Base-by-base conservation (phyloP, 2,329 filamentous ascomycete genomes). In the Claviceps arundinis region DNA sequence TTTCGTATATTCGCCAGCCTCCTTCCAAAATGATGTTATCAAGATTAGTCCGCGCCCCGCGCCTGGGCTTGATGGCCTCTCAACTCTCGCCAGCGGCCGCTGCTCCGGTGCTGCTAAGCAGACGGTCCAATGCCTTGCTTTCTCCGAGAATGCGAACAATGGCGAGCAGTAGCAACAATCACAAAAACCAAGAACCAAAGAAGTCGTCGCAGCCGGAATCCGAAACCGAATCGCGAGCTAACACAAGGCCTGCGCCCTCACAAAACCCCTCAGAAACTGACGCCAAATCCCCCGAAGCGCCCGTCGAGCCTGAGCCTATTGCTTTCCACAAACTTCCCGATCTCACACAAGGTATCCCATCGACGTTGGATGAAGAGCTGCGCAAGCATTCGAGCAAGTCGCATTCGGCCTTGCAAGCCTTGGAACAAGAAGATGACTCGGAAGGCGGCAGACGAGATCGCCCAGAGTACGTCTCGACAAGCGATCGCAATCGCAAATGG, bases 301-400 rank as follows among this genome's bases (percentile, higher is more conserved):
- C 59, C 37, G 63, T 63, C 47, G 68, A 72, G 50, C 60, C 63
- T 49, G 68, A 71, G 50, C 60, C 70, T 54, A 71, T 76, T 58
- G 73, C 81, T 24, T 74, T 79, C 50, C 77, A 84, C 61, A 84
- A 87, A 50, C 79, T 96, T 13, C 91, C 91, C 50, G 90, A 97
- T 65, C 76, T 97, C 45, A 93, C 89, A n/a, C 84, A 91, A 63
- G 91, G 91, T 57, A 95, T 97, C 56, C 91, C 91, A 0, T 95
- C 90, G 2, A 95, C 90, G 1, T 77, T 96, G 52, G 87, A 84
- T 52, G 84, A 84, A 54, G 91, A 96, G 69, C 78, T 84, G 52
- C 68, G 71, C 0, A 68, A 71, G 30, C 62, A 55, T 66, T 69
- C 57, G 57, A 72, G 60, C 60, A 65, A 57, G 58, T 59, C 62